Evolutionary conservation across 2,329 filamentous ascomycete species (phyloP), one percentile per base, ranked within the genome.

Genomic region (Septoria linicola): DNA sequence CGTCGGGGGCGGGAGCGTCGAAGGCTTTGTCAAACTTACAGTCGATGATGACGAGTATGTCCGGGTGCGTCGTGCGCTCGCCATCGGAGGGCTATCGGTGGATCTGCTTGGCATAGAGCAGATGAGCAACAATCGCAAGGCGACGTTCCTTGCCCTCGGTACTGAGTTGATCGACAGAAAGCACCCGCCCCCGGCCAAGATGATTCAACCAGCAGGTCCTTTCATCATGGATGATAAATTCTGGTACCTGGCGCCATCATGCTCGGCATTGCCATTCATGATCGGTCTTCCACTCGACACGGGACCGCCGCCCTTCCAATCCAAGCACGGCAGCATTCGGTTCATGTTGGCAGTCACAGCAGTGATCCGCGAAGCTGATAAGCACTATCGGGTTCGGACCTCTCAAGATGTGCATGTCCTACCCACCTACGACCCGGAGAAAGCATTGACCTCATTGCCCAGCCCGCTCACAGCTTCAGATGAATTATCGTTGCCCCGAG

Each of bases 351-450:
- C 70, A 49, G 70, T 72, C 1, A 78, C 76, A 4, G 66, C 77
- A 1, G 63, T 76, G 21, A 68, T 80, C 16, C 71, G 71, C 40
- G 73, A 77, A 46, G 70, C 72, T 47, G 75, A 71, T 14, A 76
- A 73, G 54, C 72, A 73, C 43, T 75, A 75, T 48, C 70, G 76
- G 51, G 75, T 80, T 3, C 70, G 78, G 42, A 71, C 72, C 8
- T 77, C 76, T 6, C 74, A 75, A 54, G 73, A 77, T 41, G 68
- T 80, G 6, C 67, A 71, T 3, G 73, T 80, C 8, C 63, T 81
- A 20, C 76, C 77, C 5, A 77, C 79, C 10, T 79, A 79, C 57
- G 78, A 81, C 64, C 78, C 78, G 14, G 77, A 80, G 58, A 79
- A 77, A 62, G 77, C 78, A 6, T 68, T 81, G 23, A 72, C 76